A percentile compares a stretch with the other conserved stretches of the same genome.
phyloP scores from a whole-genome alignment of 768 basidiomycete genomes.

The Serendipita sp. region DNA sequence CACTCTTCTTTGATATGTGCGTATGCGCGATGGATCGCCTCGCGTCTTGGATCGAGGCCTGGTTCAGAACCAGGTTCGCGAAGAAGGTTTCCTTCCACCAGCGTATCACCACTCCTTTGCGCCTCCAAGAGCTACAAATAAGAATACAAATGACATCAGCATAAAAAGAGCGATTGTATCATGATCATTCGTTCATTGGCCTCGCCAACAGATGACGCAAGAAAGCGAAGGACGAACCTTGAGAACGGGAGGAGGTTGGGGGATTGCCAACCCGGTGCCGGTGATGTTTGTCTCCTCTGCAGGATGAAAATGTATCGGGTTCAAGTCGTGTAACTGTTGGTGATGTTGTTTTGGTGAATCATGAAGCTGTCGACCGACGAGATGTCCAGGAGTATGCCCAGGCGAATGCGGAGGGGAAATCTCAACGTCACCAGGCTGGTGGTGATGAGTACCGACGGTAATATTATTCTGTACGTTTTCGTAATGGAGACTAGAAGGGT shows the following conservation, averaged over 20 bases:
- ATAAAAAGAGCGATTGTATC: background rate
- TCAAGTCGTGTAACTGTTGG: conserved; percentile 5
- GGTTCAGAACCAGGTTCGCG: conserved; percentile 44
- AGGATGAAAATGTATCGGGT: background rate
- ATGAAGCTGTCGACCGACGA: conserved; percentile 7
- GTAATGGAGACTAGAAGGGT: no score
- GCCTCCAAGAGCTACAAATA: conserved; percentile 11
- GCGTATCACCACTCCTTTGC: conserved; percentile 11
- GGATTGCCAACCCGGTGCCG: background rate
- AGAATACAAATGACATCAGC: no score
- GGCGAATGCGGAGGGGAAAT: no score
- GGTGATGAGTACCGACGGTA: no score
- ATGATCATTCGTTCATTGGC: background rate
- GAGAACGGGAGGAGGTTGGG: background rate
- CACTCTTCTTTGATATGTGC: conserved; percentile 46
- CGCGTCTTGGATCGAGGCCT: conserved; percentile 50
- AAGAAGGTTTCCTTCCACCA: background rate
- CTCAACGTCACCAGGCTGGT: no score
- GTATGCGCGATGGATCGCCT: conserved; percentile 38
- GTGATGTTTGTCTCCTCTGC: no score
- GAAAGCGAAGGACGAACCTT: no score
- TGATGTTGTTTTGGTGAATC: conserved; percentile 13
- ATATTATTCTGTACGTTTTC: no score
- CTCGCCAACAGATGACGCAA: no score
- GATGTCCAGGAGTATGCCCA: background rate